Evolutionary conservation across 2,329 filamentous ascomycete genomes (phyloP), one percentile per base, ranked within the genome.

Genomic region (Claviceps purpurea): DNA sequence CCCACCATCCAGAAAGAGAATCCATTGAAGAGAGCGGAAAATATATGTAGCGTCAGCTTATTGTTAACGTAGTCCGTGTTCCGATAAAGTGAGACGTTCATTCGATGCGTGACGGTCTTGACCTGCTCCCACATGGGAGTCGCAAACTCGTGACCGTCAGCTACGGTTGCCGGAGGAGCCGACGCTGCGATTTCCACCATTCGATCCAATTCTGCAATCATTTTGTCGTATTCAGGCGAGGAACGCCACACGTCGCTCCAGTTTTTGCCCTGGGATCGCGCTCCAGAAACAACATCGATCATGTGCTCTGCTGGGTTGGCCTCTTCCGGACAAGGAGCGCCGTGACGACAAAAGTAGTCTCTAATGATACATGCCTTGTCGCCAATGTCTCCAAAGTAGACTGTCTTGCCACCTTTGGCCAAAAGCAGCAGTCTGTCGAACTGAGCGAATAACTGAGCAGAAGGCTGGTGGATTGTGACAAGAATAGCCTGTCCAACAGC

Each of bases 291-390:
- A 18, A 76, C 73, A 49, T 78, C 73, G 50, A 89, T 78, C 81
- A 89, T 88, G 71, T 82, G 86, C 63, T 89, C 85, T 0, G 85
- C 85, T 1, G 84, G 84, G 59, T 89, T 89, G 18, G 78, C 79
- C 0, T 79, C 76, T 0, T 70, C 56, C 0, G 77, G 75, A 56
- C 84, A 85, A 1, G 76, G 73, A 0, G 79, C 81, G 5, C 84
- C 85, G 54, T 86, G 76, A 20, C 71, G 69, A 43, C 78, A 78
- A 61, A 93, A 90, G 65, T 86, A 86, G 24, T 69, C 70, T 44
- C 73, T 75, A 51, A 86, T 63, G 0, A 71, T 77, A 4, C 64
- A 65, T 0, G 76, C 79, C 37, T 76, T 70, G 0, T 76, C 66
- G 4, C 81, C 81, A 51, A 84, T 79, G 0, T 82, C 79, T 11